Base-by-base conservation (phyloP, 192 early-diverging fungal species). In the Kappamyces sp. region DNA sequence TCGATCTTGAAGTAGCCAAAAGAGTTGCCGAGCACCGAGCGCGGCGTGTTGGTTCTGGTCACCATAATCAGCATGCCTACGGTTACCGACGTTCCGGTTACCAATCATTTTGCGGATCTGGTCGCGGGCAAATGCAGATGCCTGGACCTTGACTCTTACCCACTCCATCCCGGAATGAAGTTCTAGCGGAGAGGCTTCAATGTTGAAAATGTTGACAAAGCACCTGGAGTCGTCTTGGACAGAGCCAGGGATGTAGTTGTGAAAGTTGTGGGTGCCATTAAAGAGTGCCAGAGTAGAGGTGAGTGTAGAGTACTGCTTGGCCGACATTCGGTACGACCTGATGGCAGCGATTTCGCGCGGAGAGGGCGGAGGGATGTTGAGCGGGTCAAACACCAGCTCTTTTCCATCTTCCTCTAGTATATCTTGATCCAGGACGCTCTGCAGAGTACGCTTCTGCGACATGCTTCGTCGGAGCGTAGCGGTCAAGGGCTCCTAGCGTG, bases 71-170 rank as follows among this genome's bases (percentile, higher is more conserved):
- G 12, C 35, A 70, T 34, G 5, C 31, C 31, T 58, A 46, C 7
- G 5, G 49, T 51, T n/a, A 57, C 7, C 23, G 23, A 23, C 23
- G 23, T 0, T 8, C 33, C 7, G 4, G 49, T 51, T 51, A 36
- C 46, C 61, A 15, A 72, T 60, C 70, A 72, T 72, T 1, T 59
- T 51, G 47, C 70, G 70, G 66, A 72, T 64, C 58, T 72, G 70
- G 62, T 50, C 63, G 4, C 63, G 48, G 10, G 65, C 70, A 41
- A 72, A 40, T 3, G 61, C 62, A n/a, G 51, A 50, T 5, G 62
- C 53, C 47, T 67, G 65, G 10, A 64, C 57, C 52, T 72, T 72
- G 48, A 72, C 52, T 51, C 70, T 65, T 13, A 72, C 52, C 70
- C 70, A 72, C 47, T 72, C 70, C 51, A 72, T 58, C 8, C 70